A percentile compares a stretch with the other conserved stretches of the same genome.
These are phyloP conservation scores for Ganoderma lingzhi DNA, from an alignment of 1,284 basidiomycete species.

Conservation along the genomic window DNA sequence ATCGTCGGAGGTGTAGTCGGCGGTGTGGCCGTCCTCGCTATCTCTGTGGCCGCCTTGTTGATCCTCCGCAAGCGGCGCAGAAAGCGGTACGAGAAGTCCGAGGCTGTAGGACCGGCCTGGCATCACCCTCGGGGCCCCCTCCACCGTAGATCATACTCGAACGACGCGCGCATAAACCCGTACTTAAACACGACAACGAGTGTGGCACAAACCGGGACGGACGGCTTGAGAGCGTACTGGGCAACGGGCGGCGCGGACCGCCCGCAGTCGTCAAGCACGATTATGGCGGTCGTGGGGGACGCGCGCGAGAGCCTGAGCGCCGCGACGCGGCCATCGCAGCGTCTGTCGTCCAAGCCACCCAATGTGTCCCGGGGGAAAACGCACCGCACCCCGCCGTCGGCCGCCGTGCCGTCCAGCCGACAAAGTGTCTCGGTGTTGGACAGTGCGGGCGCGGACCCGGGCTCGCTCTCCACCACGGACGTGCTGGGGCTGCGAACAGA, in stretches of 20 bases:
- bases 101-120: constrained; percentile 3
- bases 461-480: constrained; percentile 36
- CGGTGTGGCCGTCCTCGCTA: constrained; percentile 19
- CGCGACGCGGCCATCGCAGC: neutral
- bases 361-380: constrained; percentile 21
- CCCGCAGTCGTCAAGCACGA: neutral
- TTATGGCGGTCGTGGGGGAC: neutral
- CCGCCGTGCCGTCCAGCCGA: neutral
- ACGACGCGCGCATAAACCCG: neutral
- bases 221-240: neutral
- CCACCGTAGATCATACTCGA: constrained; percentile 17
- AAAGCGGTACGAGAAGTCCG: neutral
- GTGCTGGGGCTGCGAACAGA: constrained; percentile 35
- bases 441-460: neutral
- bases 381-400: constrained; percentile 22
- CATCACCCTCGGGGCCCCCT: constrained; percentile 14
- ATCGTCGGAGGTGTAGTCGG: constrained; percentile 33
- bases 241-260: neutral
- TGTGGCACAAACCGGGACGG: neutral
- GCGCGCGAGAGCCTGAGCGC: no score
- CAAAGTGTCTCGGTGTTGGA: constrained; percentile 24
- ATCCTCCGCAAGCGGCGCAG: constrained; percentile 17
- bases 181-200: constrained; percentile 2
- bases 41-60: constrained; percentile 19
- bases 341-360: constrained; percentile 28